These are phyloP conservation scores for Umbilicaria muhlenbergii DNA, from an alignment of 495 filamentous ascomycete genomes.

Conservation along the genomic window DNA sequence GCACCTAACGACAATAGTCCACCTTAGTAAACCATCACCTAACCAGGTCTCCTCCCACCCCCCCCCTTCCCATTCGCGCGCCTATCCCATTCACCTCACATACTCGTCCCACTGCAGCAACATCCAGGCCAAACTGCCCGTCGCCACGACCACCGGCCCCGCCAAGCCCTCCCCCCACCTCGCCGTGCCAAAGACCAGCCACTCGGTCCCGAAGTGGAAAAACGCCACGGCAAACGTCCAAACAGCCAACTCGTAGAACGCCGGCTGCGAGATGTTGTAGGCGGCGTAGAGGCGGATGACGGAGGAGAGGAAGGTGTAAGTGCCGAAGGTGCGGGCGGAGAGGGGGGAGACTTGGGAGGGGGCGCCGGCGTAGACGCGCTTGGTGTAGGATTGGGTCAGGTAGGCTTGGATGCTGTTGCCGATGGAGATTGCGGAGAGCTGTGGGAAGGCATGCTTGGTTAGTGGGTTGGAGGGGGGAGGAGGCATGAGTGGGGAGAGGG, in stretches of 20 bases:
- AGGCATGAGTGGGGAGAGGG: not conserved
- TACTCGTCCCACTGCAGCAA: slow-evolving; percentile 49
- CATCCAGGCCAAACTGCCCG: slow-evolving; percentile 69
- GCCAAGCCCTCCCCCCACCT: slow-evolving; percentile 50
- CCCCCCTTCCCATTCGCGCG: too few relatives aligned
- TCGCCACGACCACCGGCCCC: slow-evolving; percentile 60
- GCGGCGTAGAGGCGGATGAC: slow-evolving; percentile 72
- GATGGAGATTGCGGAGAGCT: slow-evolving; percentile 65
- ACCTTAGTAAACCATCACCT: too few relatives aligned
- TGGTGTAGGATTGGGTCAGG: slow-evolving; percentile 39
- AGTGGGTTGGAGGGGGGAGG: slow-evolving; percentile 3
- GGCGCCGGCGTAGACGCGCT: slow-evolving; percentile 24
- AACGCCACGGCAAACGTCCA: slow-evolving; percentile 70
- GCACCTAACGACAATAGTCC: too few relatives aligned
- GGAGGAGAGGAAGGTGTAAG: slow-evolving; percentile 68
- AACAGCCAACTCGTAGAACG: slow-evolving; percentile 60
- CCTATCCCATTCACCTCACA: slow-evolving; percentile 17
- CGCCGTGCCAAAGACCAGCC: slow-evolving; percentile 57
- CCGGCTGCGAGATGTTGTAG: slow-evolving; percentile 60
- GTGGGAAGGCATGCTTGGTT: not conserved
- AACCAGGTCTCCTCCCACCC: not conserved
- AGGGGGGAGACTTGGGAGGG: slow-evolving; percentile 44
- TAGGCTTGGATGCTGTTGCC: slow-evolving; percentile 75
- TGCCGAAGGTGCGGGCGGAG: slow-evolving; percentile 73
- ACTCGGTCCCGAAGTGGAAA: slow-evolving; percentile 69